Evolutionary conservation across 441 rosid genomes (phyloP).

Genomic region (Populus hybrid): DNA sequence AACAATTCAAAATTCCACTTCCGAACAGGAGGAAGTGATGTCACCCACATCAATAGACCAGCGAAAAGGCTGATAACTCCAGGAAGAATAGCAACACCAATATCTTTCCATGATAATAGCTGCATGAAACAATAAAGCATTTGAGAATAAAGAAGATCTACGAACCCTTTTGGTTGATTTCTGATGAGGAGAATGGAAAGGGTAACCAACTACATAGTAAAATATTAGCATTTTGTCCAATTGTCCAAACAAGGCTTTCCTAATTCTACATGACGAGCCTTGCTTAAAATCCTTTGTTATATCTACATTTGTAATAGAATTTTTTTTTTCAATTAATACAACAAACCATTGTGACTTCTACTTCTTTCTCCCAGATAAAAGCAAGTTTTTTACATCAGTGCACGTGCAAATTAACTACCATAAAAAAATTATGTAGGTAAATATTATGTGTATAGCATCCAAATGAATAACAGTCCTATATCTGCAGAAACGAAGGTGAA

Average conservation of each 20-base stretch:
- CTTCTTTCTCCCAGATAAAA: not conserved
- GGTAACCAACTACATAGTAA: not conserved
- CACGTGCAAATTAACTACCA: not conserved
- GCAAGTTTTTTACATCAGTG: not conserved
- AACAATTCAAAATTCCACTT: conserved; percentile 57
- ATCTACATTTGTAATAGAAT: not conserved
- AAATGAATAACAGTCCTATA: not conserved
- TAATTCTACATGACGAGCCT: not conserved
- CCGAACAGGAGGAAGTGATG: conserved; percentile 38
- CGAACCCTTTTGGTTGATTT: not conserved
- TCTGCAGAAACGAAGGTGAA: not conserved
- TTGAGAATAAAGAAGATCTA: not conserved
- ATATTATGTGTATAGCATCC: not conserved
- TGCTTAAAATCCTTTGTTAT: not conserved
- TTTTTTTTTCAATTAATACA: too few relatives aligned
- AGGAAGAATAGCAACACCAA: conserved; percentile 41
- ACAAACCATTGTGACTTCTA: not conserved
- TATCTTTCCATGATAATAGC: conserved; percentile 50
- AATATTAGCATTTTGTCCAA: not conserved
- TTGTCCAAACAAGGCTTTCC: not conserved
- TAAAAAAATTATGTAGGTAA: not conserved
- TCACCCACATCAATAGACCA: conserved; percentile 50
- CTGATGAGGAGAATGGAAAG: not conserved
- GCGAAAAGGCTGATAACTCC: conserved; percentile 47
- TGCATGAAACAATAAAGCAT: conserved; percentile 31